These are phyloP conservation scores for Acorus gramineus DNA, from an alignment of 106 monocot genomes.

Conservation along the genomic window DNA sequence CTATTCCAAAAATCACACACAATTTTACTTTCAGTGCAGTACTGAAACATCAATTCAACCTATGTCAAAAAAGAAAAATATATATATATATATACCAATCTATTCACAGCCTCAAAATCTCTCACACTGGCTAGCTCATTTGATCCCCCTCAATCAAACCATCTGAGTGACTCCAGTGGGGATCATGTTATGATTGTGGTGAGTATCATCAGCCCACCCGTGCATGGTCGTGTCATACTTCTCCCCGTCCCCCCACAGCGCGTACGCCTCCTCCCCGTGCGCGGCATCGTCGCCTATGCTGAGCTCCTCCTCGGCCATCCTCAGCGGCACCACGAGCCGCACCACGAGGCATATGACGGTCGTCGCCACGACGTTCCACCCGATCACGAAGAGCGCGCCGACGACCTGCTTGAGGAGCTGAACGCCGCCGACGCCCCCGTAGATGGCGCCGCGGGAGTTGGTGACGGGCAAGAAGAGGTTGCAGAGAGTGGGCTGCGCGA, in stretches of 20 bases:
- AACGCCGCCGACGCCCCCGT: slow-evolving; percentile 22
- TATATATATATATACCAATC: too few species aligned
- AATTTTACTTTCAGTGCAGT: too few species aligned
- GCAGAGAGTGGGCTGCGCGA: slow-evolving; percentile 29
- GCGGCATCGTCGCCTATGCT: slow-evolving; percentile 42
- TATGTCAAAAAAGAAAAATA: too few species aligned
- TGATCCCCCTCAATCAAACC: slow-evolving; percentile 6
- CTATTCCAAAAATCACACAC: too few species aligned
- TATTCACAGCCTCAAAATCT: too few species aligned
- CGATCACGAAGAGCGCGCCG: slow-evolving; percentile 27
- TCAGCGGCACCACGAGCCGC: slow-evolving; percentile 14
- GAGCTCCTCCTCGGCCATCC: slow-evolving; percentile 37
- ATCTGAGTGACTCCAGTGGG: slow-evolving; percentile 28
- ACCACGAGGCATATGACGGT: slow-evolving; percentile 25
- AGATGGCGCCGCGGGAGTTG: slow-evolving; percentile 39
- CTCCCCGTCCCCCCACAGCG: slow-evolving; percentile 48
- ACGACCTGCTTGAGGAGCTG: slow-evolving; percentile 30
- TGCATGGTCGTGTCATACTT: slow-evolving; percentile 32
- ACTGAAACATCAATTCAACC: too few species aligned
- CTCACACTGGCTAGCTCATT: too few species aligned
- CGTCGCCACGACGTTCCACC: slow-evolving; percentile 37
- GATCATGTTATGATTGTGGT: background rate
- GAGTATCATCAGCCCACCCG: slow-evolving; percentile 15
- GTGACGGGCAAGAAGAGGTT: slow-evolving; percentile 33
- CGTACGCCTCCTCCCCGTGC: slow-evolving; percentile 48